Percentiles rank a stretch among this genome's conserved stretches.
Evolutionary conservation across 768 basidiomycete genomes (phyloP).

Genomic region (Lactarius akahatsu): DNA sequence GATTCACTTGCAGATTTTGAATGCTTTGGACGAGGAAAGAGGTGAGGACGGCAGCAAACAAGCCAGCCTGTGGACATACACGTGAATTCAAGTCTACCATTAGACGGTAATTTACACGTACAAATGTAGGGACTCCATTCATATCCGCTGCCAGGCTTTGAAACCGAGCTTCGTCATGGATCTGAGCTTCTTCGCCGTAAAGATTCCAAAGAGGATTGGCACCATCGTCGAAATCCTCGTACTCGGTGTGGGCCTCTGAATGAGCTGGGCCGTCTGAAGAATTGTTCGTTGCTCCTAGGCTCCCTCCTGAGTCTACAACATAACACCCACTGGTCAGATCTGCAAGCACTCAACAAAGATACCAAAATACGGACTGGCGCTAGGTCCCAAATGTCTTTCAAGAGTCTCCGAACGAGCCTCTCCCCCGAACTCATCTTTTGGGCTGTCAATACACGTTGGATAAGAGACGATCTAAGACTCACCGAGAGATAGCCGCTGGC

Average conservation of each 20-base stretch:
- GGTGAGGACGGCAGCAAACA: slow-evolving; percentile 6
- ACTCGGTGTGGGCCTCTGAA: too few species aligned
- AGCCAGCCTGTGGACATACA: slow-evolving; percentile 3
- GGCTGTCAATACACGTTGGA: too few species aligned
- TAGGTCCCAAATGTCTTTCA: too few species aligned
- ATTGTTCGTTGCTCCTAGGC: too few species aligned
- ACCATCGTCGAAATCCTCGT: too few species aligned
- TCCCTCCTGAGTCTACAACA: too few species aligned
- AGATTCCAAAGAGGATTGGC: not conserved
- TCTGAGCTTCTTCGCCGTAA: not conserved
- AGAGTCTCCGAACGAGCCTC: too few species aligned
- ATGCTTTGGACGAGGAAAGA: slow-evolving; percentile 4
- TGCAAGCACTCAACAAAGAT: not conserved
- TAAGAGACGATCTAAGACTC: too few species aligned
- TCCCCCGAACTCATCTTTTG: too few species aligned
- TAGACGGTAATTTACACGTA: not conserved
- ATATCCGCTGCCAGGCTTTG: slow-evolving; percentile 1
- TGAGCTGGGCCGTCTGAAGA: not conserved
- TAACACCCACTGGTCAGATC: too few species aligned
- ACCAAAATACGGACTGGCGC: not conserved
- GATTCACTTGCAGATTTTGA: not conserved
- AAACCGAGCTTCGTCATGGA: not conserved
- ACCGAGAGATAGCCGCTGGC: too few species aligned
- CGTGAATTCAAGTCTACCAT: too few species aligned
- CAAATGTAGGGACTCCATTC: not conserved